A percentile compares a stretch with the other conserved stretches of the same genome.
Evolutionary conservation across 225 moss, liverwort and hornwort species (phyloP).

Genomic region (Neckera pumila): DNA sequence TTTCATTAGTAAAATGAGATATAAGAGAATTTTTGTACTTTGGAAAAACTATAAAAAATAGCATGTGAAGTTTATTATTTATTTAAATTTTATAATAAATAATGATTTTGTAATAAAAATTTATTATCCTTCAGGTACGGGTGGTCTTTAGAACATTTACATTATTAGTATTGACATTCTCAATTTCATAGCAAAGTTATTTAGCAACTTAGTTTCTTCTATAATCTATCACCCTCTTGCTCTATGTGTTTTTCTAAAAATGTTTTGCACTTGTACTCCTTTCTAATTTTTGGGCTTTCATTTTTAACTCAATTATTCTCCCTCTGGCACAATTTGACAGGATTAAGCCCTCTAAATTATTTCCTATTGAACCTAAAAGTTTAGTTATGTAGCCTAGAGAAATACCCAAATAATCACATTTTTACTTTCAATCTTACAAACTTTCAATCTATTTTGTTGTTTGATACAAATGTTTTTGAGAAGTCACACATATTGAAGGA

Average conservation of each 20-base stretch:
- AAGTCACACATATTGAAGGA: background rate
- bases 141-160: background rate
- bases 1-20: background rate
- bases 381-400: background rate
- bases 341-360: too few species aligned
- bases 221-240: background rate
- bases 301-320: background rate
- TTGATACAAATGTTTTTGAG: background rate
- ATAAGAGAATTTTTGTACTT: background rate
- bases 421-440: background rate
- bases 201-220: background rate
- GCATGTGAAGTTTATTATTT: background rate
- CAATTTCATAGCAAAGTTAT: background rate
- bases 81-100: background rate
- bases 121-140: background rate
- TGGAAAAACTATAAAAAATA: background rate
- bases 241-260: background rate
- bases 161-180: background rate
- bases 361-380: background rate
- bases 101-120: background rate
- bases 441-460: background rate
- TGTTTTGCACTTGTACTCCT: rapidly evolving
- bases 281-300: background rate
- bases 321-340: background rate
- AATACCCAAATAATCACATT: rapidly evolving